These are phyloP conservation scores for Trametes sp. DNA, from an alignment of 1,284 basidiomycete species.

Conservation along the genomic window DNA sequence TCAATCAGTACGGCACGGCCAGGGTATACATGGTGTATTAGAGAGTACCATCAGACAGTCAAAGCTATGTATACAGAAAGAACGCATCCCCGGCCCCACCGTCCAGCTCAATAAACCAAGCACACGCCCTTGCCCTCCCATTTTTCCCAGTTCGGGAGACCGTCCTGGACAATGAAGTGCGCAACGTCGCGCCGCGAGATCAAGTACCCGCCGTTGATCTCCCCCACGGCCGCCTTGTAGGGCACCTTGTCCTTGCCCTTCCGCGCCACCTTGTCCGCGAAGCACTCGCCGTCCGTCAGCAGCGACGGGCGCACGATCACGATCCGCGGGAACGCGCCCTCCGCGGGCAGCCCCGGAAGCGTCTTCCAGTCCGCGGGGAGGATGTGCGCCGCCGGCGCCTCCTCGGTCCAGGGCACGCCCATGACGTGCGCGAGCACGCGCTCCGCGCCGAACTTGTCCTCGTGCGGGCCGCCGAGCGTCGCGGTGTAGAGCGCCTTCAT, in stretches of 20 bases:
- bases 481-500: constrained; percentile 56
- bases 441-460: constrained; percentile 66
- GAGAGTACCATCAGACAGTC: neutral
- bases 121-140: constrained; percentile 56
- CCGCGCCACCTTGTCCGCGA: constrained; percentile 48
- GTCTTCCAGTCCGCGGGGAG: constrained; percentile 52
- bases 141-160: constrained; percentile 57
- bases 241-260: constrained; percentile 43
- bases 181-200: constrained; percentile 69
- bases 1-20: no score
- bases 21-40: constrained; percentile 40
- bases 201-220: constrained; percentile 53
- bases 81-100: neutral
- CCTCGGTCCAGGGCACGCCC: constrained; percentile 55
- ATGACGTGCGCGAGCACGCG: constrained; percentile 52
- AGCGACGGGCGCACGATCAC: constrained; percentile 64
- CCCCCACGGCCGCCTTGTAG: constrained; percentile 42
- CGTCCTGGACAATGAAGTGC: constrained; percentile 66
- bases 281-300: constrained; percentile 63
- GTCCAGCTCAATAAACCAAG: constrained; percentile 43
- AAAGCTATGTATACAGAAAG: neutral
- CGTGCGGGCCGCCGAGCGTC: constrained; percentile 53
- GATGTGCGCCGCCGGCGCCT: constrained; percentile 47
- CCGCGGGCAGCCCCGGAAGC: constrained; percentile 46
- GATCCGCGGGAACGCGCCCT: constrained; percentile 50